These are phyloP conservation scores for Scedosporium apiospermum DNA, from an alignment of 2,329 filamentous ascomycete genomes.

Conservation along the genomic window DNA sequence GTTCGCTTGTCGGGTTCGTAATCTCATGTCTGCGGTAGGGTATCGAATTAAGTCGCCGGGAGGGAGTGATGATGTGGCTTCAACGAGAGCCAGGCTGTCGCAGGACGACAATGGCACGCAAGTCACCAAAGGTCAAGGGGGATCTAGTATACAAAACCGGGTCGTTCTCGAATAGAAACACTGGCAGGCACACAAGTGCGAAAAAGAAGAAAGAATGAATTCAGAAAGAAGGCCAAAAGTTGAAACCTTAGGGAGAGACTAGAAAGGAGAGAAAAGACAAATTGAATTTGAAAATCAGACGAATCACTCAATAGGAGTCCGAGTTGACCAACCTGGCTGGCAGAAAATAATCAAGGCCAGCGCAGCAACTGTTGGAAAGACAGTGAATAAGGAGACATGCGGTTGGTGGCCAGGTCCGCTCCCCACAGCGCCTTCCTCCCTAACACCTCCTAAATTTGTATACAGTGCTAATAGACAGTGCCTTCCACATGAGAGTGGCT, in stretches of 20 bases:
- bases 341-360: no score
- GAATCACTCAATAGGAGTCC: no score
- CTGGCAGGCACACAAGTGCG: neutral
- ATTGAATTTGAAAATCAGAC: neutral
- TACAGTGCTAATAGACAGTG: neutral
- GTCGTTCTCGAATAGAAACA: neutral
- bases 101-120: neutral
- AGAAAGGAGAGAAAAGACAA: neutral
- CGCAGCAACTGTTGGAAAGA: no score
- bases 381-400: neutral
- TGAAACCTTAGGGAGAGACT: neutral
- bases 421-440: neutral
- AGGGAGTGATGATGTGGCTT: neutral
- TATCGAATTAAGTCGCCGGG: neutral
- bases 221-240: neutral
- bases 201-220: neutral
- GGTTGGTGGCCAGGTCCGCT: neutral
- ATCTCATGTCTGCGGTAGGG: constrained; percentile 41
- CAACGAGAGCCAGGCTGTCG: neutral
- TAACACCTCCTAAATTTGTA: neutral
- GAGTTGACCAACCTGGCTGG: no score
- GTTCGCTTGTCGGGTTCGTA: constrained; percentile 42
- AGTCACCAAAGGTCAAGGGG: neutral
- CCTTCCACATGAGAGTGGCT: no score
- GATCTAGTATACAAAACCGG: neutral